These are phyloP conservation scores for Tulasnella calospora DNA, from an alignment of 768 basidiomycete species.

Conservation along the genomic window DNA sequence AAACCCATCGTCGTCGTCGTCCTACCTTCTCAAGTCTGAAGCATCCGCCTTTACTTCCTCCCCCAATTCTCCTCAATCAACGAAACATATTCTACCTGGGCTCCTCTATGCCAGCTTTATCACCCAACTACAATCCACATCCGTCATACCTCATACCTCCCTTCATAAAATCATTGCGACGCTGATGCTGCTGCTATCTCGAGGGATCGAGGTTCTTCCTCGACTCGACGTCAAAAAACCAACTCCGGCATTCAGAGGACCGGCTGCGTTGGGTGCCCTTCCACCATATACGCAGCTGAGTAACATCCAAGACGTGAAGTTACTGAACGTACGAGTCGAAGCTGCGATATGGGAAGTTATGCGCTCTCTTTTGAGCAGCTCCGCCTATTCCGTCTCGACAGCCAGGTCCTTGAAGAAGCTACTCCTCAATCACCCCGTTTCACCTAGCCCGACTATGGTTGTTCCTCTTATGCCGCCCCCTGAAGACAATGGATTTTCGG, in stretches of 20 bases:
- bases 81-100: conserved; percentile 8
- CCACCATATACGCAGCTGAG: not conserved
- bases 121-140: not conserved
- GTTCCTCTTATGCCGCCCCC: not conserved
- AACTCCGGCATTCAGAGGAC: conserved; percentile 9
- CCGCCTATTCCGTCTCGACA: conserved; percentile 18
- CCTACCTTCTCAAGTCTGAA: not conserved
- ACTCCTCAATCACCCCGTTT: not conserved
- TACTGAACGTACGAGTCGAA: conserved; percentile 10
- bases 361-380: conserved; percentile 11
- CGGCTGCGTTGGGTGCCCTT: not conserved
- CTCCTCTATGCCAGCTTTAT: conserved; percentile 15
- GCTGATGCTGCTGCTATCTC: conserved; percentile 1
- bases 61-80: not conserved
- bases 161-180: conserved; percentile 14
- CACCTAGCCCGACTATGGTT: not conserved
- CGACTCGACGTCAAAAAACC: not conserved
- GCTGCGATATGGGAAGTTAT: conserved; percentile 20
- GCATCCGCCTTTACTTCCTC: not conserved
- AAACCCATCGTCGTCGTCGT: conserved; percentile 3
- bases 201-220: conserved; percentile 17
- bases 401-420: conserved; percentile 20
- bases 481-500: not conserved
- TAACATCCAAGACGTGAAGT: not conserved
- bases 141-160: conserved; percentile 20